phyloP scores from a whole-genome alignment of 2,329 filamentous ascomycete species.

The Diaporthe ampelina region DNA sequence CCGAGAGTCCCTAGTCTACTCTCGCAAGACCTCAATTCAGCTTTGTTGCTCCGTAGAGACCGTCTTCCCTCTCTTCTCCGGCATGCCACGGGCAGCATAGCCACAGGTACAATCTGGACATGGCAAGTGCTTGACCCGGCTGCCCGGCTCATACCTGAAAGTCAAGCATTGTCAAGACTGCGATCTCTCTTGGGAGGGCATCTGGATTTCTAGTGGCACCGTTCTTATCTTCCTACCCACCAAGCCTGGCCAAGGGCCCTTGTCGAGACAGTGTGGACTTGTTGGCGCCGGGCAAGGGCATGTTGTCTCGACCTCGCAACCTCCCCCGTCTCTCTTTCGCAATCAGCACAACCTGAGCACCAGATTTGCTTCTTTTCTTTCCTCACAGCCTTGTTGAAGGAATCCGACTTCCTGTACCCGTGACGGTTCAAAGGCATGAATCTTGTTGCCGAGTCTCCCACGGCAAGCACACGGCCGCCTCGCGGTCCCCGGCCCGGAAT shows the following conservation, averaged over 20 bases:
- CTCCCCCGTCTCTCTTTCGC: background rate
- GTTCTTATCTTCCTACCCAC: background rate
- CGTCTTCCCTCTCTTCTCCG: background rate
- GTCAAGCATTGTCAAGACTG: too few species aligned
- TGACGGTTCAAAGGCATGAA: background rate
- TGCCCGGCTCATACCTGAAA: background rate
- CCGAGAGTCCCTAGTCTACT: background rate
- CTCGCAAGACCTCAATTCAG: background rate
- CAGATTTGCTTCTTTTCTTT: background rate
- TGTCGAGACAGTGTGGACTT: background rate
- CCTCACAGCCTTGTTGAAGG: background rate
- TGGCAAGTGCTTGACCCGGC: background rate
- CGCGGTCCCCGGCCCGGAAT: conserved; percentile 23
- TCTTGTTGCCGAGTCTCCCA: background rate
- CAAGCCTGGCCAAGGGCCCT: background rate
- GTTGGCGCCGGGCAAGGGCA: background rate
- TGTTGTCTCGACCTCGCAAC: conserved; percentile 6
- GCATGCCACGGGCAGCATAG: background rate
- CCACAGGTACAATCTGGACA: conserved; percentile 1
- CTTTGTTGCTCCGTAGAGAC: background rate
- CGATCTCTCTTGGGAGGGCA: background rate
- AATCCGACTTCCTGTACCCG: background rate
- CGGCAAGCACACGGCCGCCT: background rate
- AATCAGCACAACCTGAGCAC: background rate
- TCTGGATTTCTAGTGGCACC: background rate